Evolutionary conservation across 495 filamentous ascomycete genomes (phyloP), one percentile per base, ranked within the genome.

Genomic region (Aspergillus ellipticus): DNA sequence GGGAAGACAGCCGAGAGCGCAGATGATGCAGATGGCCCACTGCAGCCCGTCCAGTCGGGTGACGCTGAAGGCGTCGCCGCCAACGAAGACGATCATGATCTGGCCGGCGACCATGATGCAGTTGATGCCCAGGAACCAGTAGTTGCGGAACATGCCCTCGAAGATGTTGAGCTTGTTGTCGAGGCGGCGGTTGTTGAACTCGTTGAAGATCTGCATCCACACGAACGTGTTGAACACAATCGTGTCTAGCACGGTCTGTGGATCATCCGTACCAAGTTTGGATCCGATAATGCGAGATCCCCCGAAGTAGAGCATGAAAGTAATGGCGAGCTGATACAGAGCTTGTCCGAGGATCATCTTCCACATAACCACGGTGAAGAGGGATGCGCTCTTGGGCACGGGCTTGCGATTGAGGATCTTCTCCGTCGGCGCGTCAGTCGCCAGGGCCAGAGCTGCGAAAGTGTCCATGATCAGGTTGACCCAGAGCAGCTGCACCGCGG

Each of bases 161-260:
- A 95, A 90, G 43, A 96, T 91, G 73, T 96, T 96, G 76, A 93
- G 83, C 16, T 86, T 79, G 72, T 96, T 96, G 69, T 96, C 90
- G 19, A 96, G 76, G 20, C 90, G 88, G 45, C 90, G 89, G 71
- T 92, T 93, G 78, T 94, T 96, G 83, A 90, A 93, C 66, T 93
- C 87, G 70, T 96, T 96, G 77, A 95, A 96, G 58, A 96, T 92
- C 58, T 96, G 90, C 90, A 96, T 94, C 90, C 90, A 96, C 16
- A 96, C 90, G 50, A 96, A 96, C 4, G 89, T 89, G 74, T 96
- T 96, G 81, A 96, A 96, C 6, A 96, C 87, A 42, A 95, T 77
- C 0, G 88, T 90, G 42, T 81, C 71, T 46, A 92, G 74, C 59
- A 88, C 73, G 1, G 64, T 73, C 13, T 75, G 45, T 0, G 65